phyloP scores from a whole-genome alignment of 495 filamentous ascomycete species.

The Daldinia concentrica region DNA sequence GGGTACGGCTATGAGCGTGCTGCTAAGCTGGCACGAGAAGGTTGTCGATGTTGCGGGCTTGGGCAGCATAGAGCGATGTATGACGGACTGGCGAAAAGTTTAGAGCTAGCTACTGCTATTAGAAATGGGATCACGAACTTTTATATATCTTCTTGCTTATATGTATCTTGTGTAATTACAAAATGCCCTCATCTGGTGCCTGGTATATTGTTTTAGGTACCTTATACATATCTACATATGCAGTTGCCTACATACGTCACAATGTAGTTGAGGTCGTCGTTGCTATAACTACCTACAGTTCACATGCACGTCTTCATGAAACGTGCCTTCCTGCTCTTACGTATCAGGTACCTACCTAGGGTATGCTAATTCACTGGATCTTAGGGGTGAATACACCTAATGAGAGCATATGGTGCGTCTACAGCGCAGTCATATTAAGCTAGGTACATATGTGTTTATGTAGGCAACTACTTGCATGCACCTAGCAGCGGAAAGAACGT shows the following conservation, averaged over 20 bases:
- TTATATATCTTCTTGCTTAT: not conserved
- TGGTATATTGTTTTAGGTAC: not conserved
- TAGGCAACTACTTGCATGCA: not conserved
- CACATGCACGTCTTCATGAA: not conserved
- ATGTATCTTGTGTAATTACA: not conserved
- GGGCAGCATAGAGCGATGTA: slow-evolving; percentile 86
- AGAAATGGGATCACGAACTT: slow-evolving; percentile 28
- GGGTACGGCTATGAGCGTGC: slow-evolving; percentile 88
- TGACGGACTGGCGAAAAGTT: slow-evolving; percentile 92
- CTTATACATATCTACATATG: not conserved
- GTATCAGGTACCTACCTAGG: too few relatives aligned
- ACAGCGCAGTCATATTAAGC: not conserved
- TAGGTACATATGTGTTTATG: too few relatives aligned
- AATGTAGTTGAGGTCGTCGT: not conserved
- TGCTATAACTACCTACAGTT: not conserved
- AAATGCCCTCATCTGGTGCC: not conserved
- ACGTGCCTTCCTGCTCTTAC: not conserved
- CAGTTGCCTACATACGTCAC: not conserved
- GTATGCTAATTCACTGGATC: not conserved
- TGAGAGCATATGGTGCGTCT: not conserved
- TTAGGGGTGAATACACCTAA: not conserved
- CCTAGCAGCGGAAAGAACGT: slow-evolving; percentile 2
- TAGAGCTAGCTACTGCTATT: slow-evolving; percentile 48
- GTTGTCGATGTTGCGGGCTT: slow-evolving; percentile 87
- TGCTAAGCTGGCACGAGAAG: slow-evolving; percentile 97